Percentiles rank a stretch among this genome's conserved stretches.
These are phyloP conservation scores for Phytopythium delawarense DNA, from an alignment of 352 stramenopile genomes.

Conservation along the genomic window DNA sequence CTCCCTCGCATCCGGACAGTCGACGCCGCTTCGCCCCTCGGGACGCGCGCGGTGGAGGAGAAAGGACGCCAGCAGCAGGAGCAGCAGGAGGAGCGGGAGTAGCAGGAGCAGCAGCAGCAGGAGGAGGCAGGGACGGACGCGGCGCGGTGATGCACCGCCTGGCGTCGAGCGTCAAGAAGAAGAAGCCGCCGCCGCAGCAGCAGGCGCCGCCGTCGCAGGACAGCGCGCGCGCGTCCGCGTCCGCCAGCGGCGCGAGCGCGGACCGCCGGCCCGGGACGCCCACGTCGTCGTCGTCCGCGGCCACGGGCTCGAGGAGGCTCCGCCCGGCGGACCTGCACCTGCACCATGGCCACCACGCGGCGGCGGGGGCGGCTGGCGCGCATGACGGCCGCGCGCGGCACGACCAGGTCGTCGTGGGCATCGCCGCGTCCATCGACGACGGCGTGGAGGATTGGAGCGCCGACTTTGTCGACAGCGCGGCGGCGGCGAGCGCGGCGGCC, in stretches of 20 bases:
- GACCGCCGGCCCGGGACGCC: slow-evolving; percentile 4
- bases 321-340: slow-evolving; percentile 6
- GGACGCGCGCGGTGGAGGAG: neutral
- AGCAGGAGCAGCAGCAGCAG: neutral
- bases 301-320: neutral
- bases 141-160: slow-evolving; percentile 6
- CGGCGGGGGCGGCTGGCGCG: neutral
- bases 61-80: neutral
- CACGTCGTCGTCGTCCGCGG: slow-evolving; percentile 1
- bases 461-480: slow-evolving; percentile 37
- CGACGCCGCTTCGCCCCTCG: neutral
- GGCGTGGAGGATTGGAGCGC: slow-evolving; percentile 77
- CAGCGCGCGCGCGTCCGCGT: neutral
- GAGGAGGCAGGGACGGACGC: neutral
- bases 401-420: slow-evolving; percentile 71
- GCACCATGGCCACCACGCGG: slow-evolving; percentile 1
- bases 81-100: neutral
- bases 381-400: neutral
- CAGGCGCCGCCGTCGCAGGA: slow-evolving; percentile 4
- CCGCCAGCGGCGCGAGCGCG: neutral
- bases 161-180: slow-evolving; percentile 10
- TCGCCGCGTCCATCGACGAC: slow-evolving; percentile 58
- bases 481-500: neutral
- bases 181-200: slow-evolving; percentile 7
- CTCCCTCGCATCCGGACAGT: neutral